A percentile compares a stretch with the other conserved stretches of the same genome.
Evolutionary conservation across 129 eudicot species (phyloP).

Genomic region (Kitagawia praeruptora): DNA sequence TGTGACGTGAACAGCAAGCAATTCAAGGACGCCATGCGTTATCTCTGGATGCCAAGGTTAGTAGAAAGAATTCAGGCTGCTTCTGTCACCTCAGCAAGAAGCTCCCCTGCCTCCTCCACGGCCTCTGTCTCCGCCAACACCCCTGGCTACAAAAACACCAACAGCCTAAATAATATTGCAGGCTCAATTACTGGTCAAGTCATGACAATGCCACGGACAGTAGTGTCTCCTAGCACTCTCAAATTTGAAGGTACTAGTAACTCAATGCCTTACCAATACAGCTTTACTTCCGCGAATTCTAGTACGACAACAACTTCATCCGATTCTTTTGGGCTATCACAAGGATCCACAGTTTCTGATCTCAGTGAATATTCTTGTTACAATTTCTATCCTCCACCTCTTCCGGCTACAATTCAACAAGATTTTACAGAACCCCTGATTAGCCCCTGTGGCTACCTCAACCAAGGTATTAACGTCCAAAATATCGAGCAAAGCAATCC

Average conservation of each 20-base stretch:
- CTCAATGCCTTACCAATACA: slow-evolving; percentile 12
- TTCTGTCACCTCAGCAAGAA: slow-evolving; percentile 23
- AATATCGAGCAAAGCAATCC: slow-evolving; percentile 36
- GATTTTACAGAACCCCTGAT: slow-evolving; percentile 38
- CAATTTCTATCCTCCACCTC: slow-evolving; percentile 14
- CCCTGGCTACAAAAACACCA: slow-evolving; percentile 13
- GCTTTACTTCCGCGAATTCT: slow-evolving; percentile 65
- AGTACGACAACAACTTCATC: slow-evolving; percentile 44
- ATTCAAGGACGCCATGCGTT: slow-evolving; percentile 90
- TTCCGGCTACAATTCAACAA: slow-evolving; percentile 22
- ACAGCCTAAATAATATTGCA: slow-evolving; percentile 2
- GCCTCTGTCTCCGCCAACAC: slow-evolving; percentile 13
- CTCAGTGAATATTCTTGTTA: slow-evolving; percentile 50
- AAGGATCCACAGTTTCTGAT: slow-evolving; percentile 56
- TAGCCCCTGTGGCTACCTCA: slow-evolving; percentile 55
- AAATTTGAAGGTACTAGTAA: not conserved
- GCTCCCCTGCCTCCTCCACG: slow-evolving; percentile 17
- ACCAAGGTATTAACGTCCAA: slow-evolving; percentile 41
- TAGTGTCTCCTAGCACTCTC: not conserved
- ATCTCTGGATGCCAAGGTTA: slow-evolving; percentile 93
- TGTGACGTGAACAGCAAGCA: slow-evolving; percentile 97
- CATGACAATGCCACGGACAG: slow-evolving; percentile 21
- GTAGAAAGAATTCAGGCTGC: slow-evolving; percentile 87
- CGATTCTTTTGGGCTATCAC: slow-evolving; percentile 43
- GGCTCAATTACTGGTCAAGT: slow-evolving; percentile 19